Base-by-base conservation (phyloP, 164 flowering plant genomes). In the Malania oleifera region DNA sequence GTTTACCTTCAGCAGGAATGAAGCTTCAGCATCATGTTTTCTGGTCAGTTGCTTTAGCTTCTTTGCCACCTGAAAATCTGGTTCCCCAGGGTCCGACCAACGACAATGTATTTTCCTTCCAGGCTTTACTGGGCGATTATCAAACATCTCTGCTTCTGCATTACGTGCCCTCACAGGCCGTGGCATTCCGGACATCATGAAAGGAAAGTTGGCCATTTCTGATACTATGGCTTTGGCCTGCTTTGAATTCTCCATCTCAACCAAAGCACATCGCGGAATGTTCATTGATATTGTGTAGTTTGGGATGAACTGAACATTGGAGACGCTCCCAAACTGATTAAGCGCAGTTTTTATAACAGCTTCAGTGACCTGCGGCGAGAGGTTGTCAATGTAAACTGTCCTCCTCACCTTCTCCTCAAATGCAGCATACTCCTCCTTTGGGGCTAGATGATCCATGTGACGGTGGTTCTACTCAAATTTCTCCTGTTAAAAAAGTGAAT, bases 101-200 rank as follows among this genome's bases (percentile, higher is more conserved):
- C 68, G 68, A 48, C 57, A 70, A 0, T 39, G 25, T 25, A 77
- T 73, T 57, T 45, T 70, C 44, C 81, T 69, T 6, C 80, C 85
- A 35, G 93, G 93, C 66, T 68, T 79, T 37, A 2, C 27, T 0
- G 98, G 96, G 22, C 82, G 81, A 51, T 87, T 86, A 44, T 50
- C 67, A 60, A 85, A 91, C 92, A 86, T 89, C 59, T 74, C 80
- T 0, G 20, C 20, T 27, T 64, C 66, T 25, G 98, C 92, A 60
- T 70, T 53, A 25, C 70, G 68, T 24, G 80, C 89, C 62, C 84
- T 83, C 24, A 82, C 89, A 29, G 96, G 95, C 78, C 92, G 77
- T 6, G 96, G 98, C 90, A 86, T 85, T 44, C 96, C 98, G 26
- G 65, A 72, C 31, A 89, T 73, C 98, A 89, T 91, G 73, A 91